Evolutionary conservation across 2,329 filamentous ascomycete species (phyloP), one percentile per base, ranked within the genome.

Genomic region (Trichoderma sp.): DNA sequence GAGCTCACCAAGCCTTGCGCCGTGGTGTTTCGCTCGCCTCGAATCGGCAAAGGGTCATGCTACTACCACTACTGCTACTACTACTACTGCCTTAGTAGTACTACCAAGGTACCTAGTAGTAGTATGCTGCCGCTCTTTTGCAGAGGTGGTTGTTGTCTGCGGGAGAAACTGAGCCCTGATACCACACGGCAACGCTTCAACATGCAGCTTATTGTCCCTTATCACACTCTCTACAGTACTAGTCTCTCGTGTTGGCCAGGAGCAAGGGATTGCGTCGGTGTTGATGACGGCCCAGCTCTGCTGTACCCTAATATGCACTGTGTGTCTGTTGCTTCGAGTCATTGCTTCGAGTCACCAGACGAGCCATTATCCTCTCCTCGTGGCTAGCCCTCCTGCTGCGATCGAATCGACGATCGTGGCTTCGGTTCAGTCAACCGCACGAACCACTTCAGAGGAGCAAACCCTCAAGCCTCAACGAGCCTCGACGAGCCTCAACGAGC

Each of bases 181-280:
- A 45, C 39, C 39, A 45, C 39, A 22, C 39, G n/a, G 9, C n/a
- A 9, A 45, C 39, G n/a, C 37, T 60, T 39, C 27, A 25, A n/a
- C 27, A 50, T 61, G 58, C 58, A 34, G 58, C 58, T 50, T 61
- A 61, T 61, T 61, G 58, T 19, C 45, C 58, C 37, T 13, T 13
- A 61, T 61, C 58, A 61, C 58, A 25, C 13, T 29, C 34, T n/a
- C 19, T 61, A 35, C 39, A n/a, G n/a, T 42, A 17, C n/a, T 45
- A 45, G 39, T 45, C 39, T 45, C 39, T 45, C 39, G 58, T 61
- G 58, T 50, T 50, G 12, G 7, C 37, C 42, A 45, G 29, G 19
- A 48, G 17, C 17, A 34, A 45, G 29, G 25, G n/a, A 2, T 5
- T 45, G 39, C 39, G 39, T 45, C n/a, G 39, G 39, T 45, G n/a